phyloP scores from a whole-genome alignment of 202 grass and related monocot species.

The Cymbopogon flexuosus region DNA sequence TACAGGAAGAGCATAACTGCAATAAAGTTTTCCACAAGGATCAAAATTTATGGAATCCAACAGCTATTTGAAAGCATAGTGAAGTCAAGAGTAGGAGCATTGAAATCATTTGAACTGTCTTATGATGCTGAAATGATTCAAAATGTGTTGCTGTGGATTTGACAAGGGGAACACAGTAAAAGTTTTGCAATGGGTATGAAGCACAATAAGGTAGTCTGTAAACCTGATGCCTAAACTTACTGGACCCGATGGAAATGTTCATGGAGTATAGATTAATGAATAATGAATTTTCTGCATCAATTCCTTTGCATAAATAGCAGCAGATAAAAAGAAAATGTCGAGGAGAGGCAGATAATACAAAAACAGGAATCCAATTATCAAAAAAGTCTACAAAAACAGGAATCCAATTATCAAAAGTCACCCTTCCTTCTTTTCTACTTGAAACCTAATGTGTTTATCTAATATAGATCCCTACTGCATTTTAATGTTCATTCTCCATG shows the following conservation, averaged over 20 bases:
- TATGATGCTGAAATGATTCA: slow-evolving; percentile 26
- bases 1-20: slow-evolving; percentile 85
- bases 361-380: slow-evolving; percentile 4
- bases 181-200: neutral
- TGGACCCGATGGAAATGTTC: neutral
- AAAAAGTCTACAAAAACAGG: slow-evolving; percentile 2
- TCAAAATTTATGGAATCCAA: slow-evolving; percentile 27
- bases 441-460: slow-evolving; percentile 6
- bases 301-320: slow-evolving; percentile 11
- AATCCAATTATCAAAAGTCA: slow-evolving; percentile 10
- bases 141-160: slow-evolving; percentile 11
- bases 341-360: neutral
- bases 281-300: slow-evolving; percentile 4
- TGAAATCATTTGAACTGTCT: slow-evolving; percentile 3
- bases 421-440: slow-evolving; percentile 5
- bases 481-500: neutral
- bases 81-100: slow-evolving; percentile 12
- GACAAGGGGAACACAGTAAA: neutral
- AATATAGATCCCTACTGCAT: neutral
- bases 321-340: neutral
- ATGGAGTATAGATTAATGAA: slow-evolving; percentile 10
- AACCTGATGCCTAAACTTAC: neutral
- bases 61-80: slow-evolving; percentile 23
- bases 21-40: slow-evolving; percentile 35
- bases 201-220: slow-evolving; percentile 6